These are phyloP conservation scores for Silene noctiflora DNA, from an alignment of 179 eudicot species.

Conservation along the genomic window DNA sequence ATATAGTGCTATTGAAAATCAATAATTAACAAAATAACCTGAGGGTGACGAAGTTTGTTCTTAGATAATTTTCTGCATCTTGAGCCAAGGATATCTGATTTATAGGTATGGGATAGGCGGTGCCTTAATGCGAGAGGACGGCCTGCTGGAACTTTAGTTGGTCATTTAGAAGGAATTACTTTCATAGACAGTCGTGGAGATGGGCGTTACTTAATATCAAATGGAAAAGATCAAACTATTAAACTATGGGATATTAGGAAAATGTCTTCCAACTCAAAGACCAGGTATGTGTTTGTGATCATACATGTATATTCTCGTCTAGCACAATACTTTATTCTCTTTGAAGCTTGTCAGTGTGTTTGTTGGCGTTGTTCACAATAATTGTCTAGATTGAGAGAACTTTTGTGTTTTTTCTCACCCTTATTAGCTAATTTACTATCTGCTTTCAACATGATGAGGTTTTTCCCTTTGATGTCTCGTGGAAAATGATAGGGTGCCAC, in stretches of 20 bases:
- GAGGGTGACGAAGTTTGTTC: not conserved
- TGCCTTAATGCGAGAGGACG: conserved; percentile 49
- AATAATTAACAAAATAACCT: no score
- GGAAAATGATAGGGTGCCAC: no score
- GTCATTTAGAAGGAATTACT: conserved; percentile 87
- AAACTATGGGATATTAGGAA: conserved; percentile 91
- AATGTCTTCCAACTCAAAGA: conserved; percentile 49
- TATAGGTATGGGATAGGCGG: conserved; percentile 92
- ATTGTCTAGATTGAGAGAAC: no score
- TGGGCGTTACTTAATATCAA: conserved; percentile 84
- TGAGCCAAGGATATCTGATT: conserved; percentile 7
- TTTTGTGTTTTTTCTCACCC: no score
- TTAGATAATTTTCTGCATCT: not conserved
- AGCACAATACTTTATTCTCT: no score
- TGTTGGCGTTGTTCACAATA: no score
- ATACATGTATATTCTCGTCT: no score
- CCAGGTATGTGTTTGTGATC: conserved; percentile 12
- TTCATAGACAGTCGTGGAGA: conserved; percentile 81
- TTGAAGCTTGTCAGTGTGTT: no score
- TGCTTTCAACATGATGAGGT: conserved; percentile 31
- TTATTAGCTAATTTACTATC: no score
- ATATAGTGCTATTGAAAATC: no score
- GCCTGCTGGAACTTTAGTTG: conserved; percentile 62
- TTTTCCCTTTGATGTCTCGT: no score
- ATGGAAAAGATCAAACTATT: conserved; percentile 81